Base-by-base conservation (phyloP, 2,329 filamentous ascomycete species). In the Verticillium nonalfalfae region DNA sequence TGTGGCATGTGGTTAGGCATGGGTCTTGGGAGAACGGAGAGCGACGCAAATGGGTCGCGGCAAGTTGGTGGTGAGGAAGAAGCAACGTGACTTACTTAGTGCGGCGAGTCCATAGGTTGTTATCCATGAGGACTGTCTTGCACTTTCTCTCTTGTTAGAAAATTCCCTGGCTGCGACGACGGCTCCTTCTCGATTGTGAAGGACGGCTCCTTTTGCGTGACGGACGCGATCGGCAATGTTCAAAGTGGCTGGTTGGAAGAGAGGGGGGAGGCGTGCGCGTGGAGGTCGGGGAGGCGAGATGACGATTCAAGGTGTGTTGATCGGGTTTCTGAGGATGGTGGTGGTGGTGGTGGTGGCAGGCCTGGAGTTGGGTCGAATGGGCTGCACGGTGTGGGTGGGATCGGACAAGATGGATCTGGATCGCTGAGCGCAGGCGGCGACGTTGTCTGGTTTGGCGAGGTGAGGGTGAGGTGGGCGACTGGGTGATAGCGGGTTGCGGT, bases 51-150 rank as follows among this genome's bases (percentile, higher is more conserved):
- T 56, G 50, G 52, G 59, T 36, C 45, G 60, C 34, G 40, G 57
- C 54, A 64, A 56, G 26, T 31, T 39, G 50, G 52, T 15, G 38
- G 13, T 10, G 26, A 38, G 36, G 59, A 50, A 55, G 58, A 36
- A 31, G 56, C 35, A 35, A 57, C 55, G 61, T 40, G 59, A 76
- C 87, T 76, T 83, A 93, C 90, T 92, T 93, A 78, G 88, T 89
- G 78, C 91, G 89, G 78, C 91, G 89, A 78, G 86, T 89, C 90
- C 91, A 94, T 81, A 86, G 78, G 74, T 83, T 84, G 73, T 82
- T 84, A 76, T 85, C 84, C 84, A 87, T 86, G 73, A 75, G 78
- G 76, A 74, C 72, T 70, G 61, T 67, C 63, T 68, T 69, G 68
- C 58, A 64, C 38, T 60, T 65, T 62, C 58, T 59, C 45, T 57